Evolutionary conservation across 2,329 filamentous ascomycete species (phyloP), one percentile per base, ranked within the genome.

Genomic region (Monilinia fructicola): DNA sequence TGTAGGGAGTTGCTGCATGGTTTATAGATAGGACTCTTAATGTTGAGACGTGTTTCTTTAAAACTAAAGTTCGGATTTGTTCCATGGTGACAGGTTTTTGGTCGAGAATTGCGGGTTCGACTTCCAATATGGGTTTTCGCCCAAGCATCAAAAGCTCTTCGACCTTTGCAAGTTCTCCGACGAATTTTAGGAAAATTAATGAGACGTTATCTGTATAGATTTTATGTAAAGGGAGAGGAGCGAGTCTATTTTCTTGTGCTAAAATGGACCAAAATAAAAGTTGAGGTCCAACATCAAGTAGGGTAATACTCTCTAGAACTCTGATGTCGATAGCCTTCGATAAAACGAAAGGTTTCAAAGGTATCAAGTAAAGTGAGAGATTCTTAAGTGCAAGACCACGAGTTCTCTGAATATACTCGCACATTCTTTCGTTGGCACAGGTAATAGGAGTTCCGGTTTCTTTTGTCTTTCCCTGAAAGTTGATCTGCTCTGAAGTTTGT

Each of bases 181-280:
- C 79, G 67, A 83, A 83, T 1, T 79, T 79, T 62, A 90, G 73
- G 66, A 89, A 87, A 0, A 78, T 75, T 1, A 76, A 71, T 0
- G 85, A 84, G 26, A 88, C 86, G 69, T 89, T 84, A 72, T 90
- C 87, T 0, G 86, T 89, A 70, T 85, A 85, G 65, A 90, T 84
- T 69, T 82, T 85, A 59, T 81, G 79, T 53, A 90, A 75, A 0
- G 82, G 79, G 52, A 89, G 77, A 0, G 83, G 81, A 11, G 78
- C 76, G 0, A 78, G 71, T 61, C 80, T 80, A 73, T 88, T 86
- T 71, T 87, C 81, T 70, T 82, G 84, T 23, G 80, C 77, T 53
- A 90, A 76, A 65, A 84, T 76, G 1, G 79, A 78, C 87, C 87
- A 90, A 69, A 90, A 83, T 0, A 82, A 78, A 38, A 80, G 80